Base-by-base conservation (phyloP, 2,329 filamentous ascomycete genomes). In the Berkeleyomyces basicola region DNA sequence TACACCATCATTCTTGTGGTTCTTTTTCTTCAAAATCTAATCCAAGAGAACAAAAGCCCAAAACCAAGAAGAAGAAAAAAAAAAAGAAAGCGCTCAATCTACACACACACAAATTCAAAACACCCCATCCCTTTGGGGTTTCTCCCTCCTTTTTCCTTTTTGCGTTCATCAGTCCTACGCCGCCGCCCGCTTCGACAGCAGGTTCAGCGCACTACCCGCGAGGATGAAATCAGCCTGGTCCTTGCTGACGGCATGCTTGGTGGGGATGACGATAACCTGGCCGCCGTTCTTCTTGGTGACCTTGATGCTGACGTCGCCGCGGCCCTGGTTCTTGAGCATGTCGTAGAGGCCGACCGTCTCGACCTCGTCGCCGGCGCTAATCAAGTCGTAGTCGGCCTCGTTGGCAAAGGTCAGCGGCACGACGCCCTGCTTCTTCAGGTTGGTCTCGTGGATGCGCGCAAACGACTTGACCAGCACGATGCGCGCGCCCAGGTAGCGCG, bases 371-470 rank as follows among this genome's bases (percentile, higher is more conserved):
- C 90, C 88, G 0, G 91, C 90, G 61, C 82, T 78, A 66, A 99
- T 87, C 66, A 78, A 76, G 70, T 93, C 88, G 72, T 96, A 97
- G 74, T 97, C 93, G 23, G 82, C 80, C 75, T 95, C 90, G 73
- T 96, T 80, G 55, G 78, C 88, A 71, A 99, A 96, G 0, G 90
- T 96, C 69, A 99, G 78, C 1, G 93, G 93, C 53, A 99, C 90
- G 42, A 99, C 87, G 66, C 93, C 93, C 77, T 99, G 93, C 78
- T 96, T 96, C 83, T 96, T 96, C 67, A 96, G 77, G 73, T 96
- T 96, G 39, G 90, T 95, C 79, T 96, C 90, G 77, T 96, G 90
- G 71, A 96, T 96, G 61, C 90, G 85, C 0, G 90, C 90, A 71
- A 96, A 95, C 44, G 82, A 87, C 78, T 96, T 96, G 63, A 86